A percentile compares a stretch with the other conserved stretches of the same genome.
Evolutionary conservation across 1,284 basidiomycete species (phyloP).

Genomic region (Ceratobasidium sp.): DNA sequence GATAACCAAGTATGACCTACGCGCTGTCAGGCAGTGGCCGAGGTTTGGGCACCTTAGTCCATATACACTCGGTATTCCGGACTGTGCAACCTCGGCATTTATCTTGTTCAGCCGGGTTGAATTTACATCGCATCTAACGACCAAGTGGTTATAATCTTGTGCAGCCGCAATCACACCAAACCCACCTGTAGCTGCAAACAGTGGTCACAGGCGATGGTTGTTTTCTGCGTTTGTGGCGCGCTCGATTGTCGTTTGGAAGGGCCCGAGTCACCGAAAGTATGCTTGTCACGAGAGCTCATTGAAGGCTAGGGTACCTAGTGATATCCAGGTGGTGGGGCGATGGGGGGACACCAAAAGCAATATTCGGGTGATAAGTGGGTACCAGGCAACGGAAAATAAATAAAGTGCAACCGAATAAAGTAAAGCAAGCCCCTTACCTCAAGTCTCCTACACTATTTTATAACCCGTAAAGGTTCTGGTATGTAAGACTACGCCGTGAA

Average conservation of each 20-base stretch:
- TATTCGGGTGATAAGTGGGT: too few relatives aligned
- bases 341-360: too few relatives aligned
- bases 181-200: not conserved
- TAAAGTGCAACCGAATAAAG: too few relatives aligned
- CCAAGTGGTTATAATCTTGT: not conserved
- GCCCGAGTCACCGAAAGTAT: too few relatives aligned
- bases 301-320: too few relatives aligned
- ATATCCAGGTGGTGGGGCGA: too few relatives aligned
- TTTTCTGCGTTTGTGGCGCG: not conserved
- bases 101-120: not conserved
- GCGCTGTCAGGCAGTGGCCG: conserved; percentile 1
- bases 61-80: not conserved
- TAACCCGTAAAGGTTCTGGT: too few relatives aligned
- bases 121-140: not conserved
- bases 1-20: not conserved
- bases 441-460: too few relatives aligned
- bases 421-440: too few relatives aligned
- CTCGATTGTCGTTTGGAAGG: not conserved
- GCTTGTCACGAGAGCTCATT: too few relatives aligned
- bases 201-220: not conserved
- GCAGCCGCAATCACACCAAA: not conserved
- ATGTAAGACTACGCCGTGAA: too few relatives aligned
- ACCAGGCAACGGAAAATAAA: too few relatives aligned
- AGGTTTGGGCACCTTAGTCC: not conserved
- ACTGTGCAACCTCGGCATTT: not conserved